Conservation (phyloP, 2,329 filamentous ascomycete genomes). For the Pseudopyricularia javanii region DNA sequence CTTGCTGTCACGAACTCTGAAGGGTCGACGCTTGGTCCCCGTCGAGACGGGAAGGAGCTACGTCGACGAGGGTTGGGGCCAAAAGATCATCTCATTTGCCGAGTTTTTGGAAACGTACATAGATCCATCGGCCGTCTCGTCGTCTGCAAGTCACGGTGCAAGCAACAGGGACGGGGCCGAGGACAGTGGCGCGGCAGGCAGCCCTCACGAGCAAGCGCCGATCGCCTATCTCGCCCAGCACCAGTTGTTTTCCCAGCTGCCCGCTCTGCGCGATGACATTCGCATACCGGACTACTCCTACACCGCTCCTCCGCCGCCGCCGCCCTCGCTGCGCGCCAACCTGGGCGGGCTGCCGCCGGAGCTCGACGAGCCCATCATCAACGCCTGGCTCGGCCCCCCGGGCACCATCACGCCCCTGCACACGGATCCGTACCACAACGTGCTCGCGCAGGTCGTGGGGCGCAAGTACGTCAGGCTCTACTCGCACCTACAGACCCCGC, state of each 20-base stretch:
- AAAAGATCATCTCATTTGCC: slow-evolving; percentile 64
- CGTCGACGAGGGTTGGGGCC: slow-evolving; percentile 73
- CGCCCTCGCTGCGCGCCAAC: slow-evolving; percentile 12
- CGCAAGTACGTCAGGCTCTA: slow-evolving; percentile 89
- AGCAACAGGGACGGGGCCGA: background rate
- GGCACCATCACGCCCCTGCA: slow-evolving; percentile 87
- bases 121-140: slow-evolving; percentile 12
- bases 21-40: slow-evolving; percentile 68
- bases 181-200: background rate
- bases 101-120: slow-evolving; percentile 58
- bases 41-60: slow-evolving; percentile 82
- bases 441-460: slow-evolving; percentile 80
- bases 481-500: slow-evolving; percentile 41
- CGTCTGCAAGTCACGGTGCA: background rate
- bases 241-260: slow-evolving; percentile 74
- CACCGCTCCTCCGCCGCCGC: slow-evolving; percentile 49
- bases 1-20: slow-evolving; percentile 61
- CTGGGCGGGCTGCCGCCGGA: slow-evolving; percentile 21
- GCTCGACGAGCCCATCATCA: slow-evolving; percentile 54
- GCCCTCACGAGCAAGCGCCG: background rate
- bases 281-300: slow-evolving; percentile 76
- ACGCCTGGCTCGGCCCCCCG: slow-evolving; percentile 86
- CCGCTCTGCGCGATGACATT: slow-evolving; percentile 63
- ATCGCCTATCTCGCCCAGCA: slow-evolving; percentile 87
- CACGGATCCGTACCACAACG: slow-evolving; percentile 88